Percentiles rank a stretch among this genome's conserved stretches.
Evolutionary conservation across 805 yeast genomes (phyloP).

Genomic region (Schizosaccharomyces cryophilus): DNA sequence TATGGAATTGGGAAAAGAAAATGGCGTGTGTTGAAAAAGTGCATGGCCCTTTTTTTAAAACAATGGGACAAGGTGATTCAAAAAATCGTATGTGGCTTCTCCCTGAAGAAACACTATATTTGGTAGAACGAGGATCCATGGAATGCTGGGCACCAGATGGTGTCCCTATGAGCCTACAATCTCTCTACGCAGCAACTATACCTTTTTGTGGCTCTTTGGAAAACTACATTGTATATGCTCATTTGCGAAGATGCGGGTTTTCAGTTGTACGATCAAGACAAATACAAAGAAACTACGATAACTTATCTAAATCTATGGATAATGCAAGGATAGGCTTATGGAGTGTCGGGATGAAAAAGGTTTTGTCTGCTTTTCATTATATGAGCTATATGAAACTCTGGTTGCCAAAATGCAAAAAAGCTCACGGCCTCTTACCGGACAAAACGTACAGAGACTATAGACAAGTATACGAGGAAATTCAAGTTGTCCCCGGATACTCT

Average conservation of each 20-base stretch:
- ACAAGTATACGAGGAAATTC: slow-evolving; percentile 9
- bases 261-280: slow-evolving; percentile 22
- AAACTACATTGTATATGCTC: slow-evolving; percentile 40
- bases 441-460: not conserved
- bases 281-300: slow-evolving; percentile 1
- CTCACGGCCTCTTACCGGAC: not conserved
- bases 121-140: slow-evolving; percentile 57
- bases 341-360: not conserved
- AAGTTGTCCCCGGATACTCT: slow-evolving; percentile 10
- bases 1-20: slow-evolving; percentile 18
- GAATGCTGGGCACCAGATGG: slow-evolving; percentile 18
- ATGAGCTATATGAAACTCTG: not conserved
- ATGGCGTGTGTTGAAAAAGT: slow-evolving; percentile 24
- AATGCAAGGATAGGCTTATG: not conserved
- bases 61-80: slow-evolving; percentile 38
- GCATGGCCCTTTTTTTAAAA: slow-evolving; percentile 47
- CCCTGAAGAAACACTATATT: slow-evolving; percentile 48
- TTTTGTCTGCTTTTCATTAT: not conserved
- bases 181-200: slow-evolving; percentile 32
- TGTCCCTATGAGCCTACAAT: slow-evolving; percentile 32
- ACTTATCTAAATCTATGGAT: not conserved
- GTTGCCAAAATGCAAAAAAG: not conserved
- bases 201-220: slow-evolving; percentile 20
- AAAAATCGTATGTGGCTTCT: slow-evolving; percentile 19
- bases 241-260: slow-evolving; percentile 58